A percentile compares a stretch with the other conserved stretches of the same genome.
Evolutionary conservation across 768 basidiomycete genomes (phyloP).

Genomic region (Pisolithus microcarpus): DNA sequence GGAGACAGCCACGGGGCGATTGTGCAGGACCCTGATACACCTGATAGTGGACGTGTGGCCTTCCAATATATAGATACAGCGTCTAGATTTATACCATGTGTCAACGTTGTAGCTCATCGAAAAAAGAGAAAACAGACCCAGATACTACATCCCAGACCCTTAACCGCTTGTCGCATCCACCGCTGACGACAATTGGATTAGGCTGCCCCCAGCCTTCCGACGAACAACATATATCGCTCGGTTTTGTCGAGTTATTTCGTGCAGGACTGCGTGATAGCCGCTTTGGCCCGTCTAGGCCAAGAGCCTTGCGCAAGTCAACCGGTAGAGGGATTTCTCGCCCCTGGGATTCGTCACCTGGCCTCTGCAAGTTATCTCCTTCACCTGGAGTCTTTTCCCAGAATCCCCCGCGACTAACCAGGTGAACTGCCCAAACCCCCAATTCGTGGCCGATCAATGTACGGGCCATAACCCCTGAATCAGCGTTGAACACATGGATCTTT

Average conservation of each 20-base stretch:
- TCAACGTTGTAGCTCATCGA: conserved; percentile 4
- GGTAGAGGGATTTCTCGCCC: conserved; percentile 6
- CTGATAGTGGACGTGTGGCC: conserved; percentile 91
- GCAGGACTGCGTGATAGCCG: conserved; percentile 13
- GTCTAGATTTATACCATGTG: conserved; percentile 21
- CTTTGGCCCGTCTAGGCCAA: conserved; percentile 38
- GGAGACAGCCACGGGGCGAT: conserved; percentile 81
- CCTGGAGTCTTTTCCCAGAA: conserved; percentile 23
- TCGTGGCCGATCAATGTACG: conserved; percentile 81
- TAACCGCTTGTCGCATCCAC: conserved; percentile 89
- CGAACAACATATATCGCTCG: conserved; percentile 52
- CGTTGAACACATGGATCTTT: conserved; percentile 80
- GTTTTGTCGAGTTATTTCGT: conserved; percentile 24
- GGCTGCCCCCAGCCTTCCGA: conserved; percentile 89
- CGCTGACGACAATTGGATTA: conserved; percentile 76
- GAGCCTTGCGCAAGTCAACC: conserved; percentile 37
- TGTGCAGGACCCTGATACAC: conserved; percentile 81
- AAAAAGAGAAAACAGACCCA: conserved; percentile 45
- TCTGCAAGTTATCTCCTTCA: conserved; percentile 6
- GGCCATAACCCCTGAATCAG: conserved; percentile 65
- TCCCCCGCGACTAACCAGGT: conserved; percentile 67
- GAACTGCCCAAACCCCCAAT: conserved; percentile 88
- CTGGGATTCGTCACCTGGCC: neutral
- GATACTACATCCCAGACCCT: conserved; percentile 86
- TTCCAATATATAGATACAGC: conserved; percentile 69